These are phyloP conservation scores for Penicillium thymicola DNA, from an alignment of 2,329 filamentous ascomycete genomes.

Conservation along the genomic window DNA sequence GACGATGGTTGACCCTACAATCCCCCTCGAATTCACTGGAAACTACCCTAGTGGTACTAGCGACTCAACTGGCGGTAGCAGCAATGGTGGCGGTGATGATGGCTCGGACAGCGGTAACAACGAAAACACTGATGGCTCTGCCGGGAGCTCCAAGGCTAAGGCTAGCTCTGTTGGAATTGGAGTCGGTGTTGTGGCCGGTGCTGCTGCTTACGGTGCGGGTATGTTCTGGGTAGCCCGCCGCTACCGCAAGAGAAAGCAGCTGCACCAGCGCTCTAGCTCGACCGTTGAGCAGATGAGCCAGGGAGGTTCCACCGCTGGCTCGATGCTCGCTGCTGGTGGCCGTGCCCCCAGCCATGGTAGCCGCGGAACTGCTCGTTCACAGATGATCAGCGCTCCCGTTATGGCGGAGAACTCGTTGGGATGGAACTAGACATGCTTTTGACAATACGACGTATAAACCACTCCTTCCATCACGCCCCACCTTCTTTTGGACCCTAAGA, in stretches of 20 bases:
- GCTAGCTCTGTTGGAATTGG: constrained; percentile 63
- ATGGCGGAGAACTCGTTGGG: constrained; percentile 92
- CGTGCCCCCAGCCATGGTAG: constrained; percentile 58
- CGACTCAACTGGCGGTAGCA: constrained; percentile 43
- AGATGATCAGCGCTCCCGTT: constrained; percentile 82
- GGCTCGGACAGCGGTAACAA: constrained; percentile 30
- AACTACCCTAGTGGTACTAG: constrained; percentile 23
- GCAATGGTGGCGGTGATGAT: constrained; percentile 24
- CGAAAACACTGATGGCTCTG: constrained; percentile 49
- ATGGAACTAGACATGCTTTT: constrained; percentile 68
- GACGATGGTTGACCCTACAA: constrained; percentile 75
- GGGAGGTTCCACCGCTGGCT: constrained; percentile 47
- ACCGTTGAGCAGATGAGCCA: constrained; percentile 65
- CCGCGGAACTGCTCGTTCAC: constrained; percentile 63
- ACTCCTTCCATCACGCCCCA: constrained; percentile 1
- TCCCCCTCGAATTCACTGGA: constrained; percentile 59
- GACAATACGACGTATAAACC: constrained; percentile 15
- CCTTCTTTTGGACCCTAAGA: constrained; percentile 1
- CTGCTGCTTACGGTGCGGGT: constrained; percentile 83
- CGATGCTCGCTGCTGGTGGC: constrained; percentile 45
- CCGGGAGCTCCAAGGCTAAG: constrained; percentile 38
- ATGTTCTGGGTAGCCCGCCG: constrained; percentile 92
- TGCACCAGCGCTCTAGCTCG: constrained; percentile 74
- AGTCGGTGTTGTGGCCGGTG: constrained; percentile 71
- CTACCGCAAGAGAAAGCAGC: constrained; percentile 80